Conservation (phyloP, 2,329 filamentous ascomycete genomes). For the Sclerotinia minor region DNA sequence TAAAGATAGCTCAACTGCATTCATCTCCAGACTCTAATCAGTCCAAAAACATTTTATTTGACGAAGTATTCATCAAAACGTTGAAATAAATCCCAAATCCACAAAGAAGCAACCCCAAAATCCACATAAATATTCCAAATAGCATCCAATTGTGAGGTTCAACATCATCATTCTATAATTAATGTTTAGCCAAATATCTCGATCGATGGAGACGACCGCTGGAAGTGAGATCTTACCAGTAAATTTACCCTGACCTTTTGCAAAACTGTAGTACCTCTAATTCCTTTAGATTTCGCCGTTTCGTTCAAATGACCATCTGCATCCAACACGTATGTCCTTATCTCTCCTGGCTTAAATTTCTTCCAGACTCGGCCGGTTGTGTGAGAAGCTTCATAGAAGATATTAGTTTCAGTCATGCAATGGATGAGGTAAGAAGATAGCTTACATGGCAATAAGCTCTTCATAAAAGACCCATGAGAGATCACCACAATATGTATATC, state of each 20-base stretch:
- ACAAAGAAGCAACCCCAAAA: not conserved
- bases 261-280: not conserved
- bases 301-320: not conserved
- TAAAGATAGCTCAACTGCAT: not conserved
- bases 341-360: not conserved
- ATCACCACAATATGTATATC: constrained; percentile 18
- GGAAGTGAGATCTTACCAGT: not conserved
- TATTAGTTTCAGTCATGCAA: not conserved
- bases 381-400: not conserved
- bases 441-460: constrained; percentile 8
- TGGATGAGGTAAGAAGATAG: not conserved
- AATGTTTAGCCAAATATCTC: not conserved
- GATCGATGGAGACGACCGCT: no score
- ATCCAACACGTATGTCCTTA: not conserved
- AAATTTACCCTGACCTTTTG: constrained; percentile 11
- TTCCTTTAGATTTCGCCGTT: not conserved
- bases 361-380: not conserved
- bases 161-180: not conserved
- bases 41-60: not conserved
- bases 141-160: not conserved
- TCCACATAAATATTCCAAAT: not conserved
- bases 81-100: not conserved
- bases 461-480: constrained; percentile 15
- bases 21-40: not conserved
- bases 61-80: not conserved